These are phyloP conservation scores for Miscanthus lutarioriparius DNA, from an alignment of 176 grass and related monocot genomes.

Conservation along the genomic window DNA sequence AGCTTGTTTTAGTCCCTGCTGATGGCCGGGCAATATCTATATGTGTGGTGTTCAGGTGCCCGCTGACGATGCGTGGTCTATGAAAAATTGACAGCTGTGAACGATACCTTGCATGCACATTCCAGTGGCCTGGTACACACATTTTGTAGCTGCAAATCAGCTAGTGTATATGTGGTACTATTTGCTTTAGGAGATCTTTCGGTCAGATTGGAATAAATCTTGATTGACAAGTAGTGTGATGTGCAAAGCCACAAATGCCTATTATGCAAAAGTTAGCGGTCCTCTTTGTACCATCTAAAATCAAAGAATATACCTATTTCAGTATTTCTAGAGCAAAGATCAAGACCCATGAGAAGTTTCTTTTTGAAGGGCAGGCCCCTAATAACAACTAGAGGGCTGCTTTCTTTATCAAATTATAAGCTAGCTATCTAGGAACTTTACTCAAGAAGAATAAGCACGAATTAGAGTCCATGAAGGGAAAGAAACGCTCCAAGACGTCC, in stretches of 20 bases:
- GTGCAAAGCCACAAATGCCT: not conserved
- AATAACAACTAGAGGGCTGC: not conserved
- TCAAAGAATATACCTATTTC: slow-evolving; percentile 9
- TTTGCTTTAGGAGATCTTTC: not conserved
- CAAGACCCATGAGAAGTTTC: not conserved
- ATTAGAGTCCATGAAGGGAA: not conserved
- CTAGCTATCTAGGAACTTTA: not conserved
- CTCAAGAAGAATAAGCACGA: not conserved
- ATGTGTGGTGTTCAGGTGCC: not conserved
- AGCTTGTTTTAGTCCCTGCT: not conserved
- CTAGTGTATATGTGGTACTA: not conserved
- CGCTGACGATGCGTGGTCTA: not conserved
- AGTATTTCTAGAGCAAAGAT: not conserved
- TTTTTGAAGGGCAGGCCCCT: not conserved
- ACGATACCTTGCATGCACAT: not conserved
- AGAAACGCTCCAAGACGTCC: not conserved
- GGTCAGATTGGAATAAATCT: not conserved
- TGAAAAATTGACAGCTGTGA: slow-evolving; percentile 13
- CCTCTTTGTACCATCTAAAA: not conserved
- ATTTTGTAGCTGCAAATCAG: not conserved
- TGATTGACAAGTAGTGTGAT: not conserved
- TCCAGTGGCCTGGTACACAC: not conserved
- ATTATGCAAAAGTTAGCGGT: not conserved
- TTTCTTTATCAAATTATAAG: not conserved
- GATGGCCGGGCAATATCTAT: not conserved